Evolutionary conservation across 1,139 yeast species (phyloP), one percentile per base, ranked within the genome.

Genomic region (Hansenula lynferdii): DNA sequence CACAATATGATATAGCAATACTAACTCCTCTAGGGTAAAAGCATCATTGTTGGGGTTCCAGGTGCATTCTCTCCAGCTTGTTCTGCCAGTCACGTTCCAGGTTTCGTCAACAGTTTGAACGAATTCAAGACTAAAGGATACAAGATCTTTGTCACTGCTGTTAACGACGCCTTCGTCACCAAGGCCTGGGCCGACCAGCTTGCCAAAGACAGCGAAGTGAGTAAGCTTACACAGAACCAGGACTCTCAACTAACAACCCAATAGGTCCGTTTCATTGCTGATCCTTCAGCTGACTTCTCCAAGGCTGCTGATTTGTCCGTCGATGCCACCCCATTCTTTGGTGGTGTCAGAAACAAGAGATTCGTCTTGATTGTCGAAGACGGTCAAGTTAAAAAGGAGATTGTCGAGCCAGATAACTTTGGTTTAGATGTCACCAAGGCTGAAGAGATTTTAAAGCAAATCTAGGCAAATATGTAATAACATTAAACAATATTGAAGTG

Each of bases 1-100:
- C 12, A 5, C 9, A n/a, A n/a, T n/a, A n/a, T n/a, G n/a, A n/a
- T 7, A 10, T 12, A 11, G 11, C 4, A 3, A 2, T 22, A 20
- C 32, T 35, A 35, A 35, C 31, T 3, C 4, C 3, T 18, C 3
- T n/a, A 46, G 24, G 60, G 64, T 5, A 81, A 78, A 57, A 65
- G 77, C 31, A 58, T 87, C 29, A 64, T 87, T 39, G 72, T 87
- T 36, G 95, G 95, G 38, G 86, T 87, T 31, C 96, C 96, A 33
- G 96, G 96, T 17, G 96, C 96, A 1, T 87, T 82, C 57, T 82
- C 95, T 3, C 90, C 95, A 33, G 94, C 87, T 2, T 87, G 96
- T 61, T 72, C 90, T 24, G 77, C 81, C 17, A 62, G 74, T 24
- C 95, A 85, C 56, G 75, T 87, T 36, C 96, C 96, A 6, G 95